These are phyloP conservation scores for Trypanosoma lewisi DNA, from an alignment of 208 protist species.

Conservation along the genomic window DNA sequence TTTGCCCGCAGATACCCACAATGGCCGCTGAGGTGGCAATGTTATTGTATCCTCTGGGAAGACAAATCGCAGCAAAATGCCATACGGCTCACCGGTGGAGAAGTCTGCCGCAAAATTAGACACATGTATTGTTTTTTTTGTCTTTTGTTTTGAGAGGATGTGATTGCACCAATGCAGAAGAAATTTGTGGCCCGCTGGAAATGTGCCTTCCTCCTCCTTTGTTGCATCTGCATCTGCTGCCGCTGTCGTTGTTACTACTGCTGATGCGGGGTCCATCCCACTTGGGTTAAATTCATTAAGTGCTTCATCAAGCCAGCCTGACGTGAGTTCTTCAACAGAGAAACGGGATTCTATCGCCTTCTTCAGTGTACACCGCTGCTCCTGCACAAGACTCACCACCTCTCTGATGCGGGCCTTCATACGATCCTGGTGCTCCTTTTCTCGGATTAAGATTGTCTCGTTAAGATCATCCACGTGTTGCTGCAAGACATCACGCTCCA, in stretches of 20 bases:
- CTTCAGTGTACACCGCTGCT: constrained; percentile 28
- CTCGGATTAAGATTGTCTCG: constrained; percentile 36
- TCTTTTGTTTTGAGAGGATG: constrained; percentile 26
- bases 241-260: too few relatives aligned
- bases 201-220: not conserved
- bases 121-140: constrained; percentile 23
- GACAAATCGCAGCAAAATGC: constrained; percentile 49
- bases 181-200: constrained; percentile 14
- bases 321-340: constrained; percentile 7
- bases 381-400: constrained; percentile 35
- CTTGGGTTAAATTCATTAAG: constrained; percentile 6
- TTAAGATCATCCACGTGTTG: constrained; percentile 40
- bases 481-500: constrained; percentile 40
- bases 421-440: constrained; percentile 48
- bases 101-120: constrained; percentile 65
- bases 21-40: not conserved
- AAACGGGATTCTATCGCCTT: constrained; percentile 18
- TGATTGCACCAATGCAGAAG: constrained; percentile 71
- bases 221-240: too few relatives aligned
- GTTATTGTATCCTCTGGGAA: constrained; percentile 32
- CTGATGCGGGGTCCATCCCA: constrained; percentile 8
- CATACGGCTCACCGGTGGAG: constrained; percentile 56
- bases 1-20: not conserved
- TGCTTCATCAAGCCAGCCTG: constrained; percentile 17
- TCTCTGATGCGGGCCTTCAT: constrained; percentile 34